These are phyloP conservation scores for Tilletia setariae DNA, from an alignment of 1,284 basidiomycete genomes.

Conservation along the genomic window DNA sequence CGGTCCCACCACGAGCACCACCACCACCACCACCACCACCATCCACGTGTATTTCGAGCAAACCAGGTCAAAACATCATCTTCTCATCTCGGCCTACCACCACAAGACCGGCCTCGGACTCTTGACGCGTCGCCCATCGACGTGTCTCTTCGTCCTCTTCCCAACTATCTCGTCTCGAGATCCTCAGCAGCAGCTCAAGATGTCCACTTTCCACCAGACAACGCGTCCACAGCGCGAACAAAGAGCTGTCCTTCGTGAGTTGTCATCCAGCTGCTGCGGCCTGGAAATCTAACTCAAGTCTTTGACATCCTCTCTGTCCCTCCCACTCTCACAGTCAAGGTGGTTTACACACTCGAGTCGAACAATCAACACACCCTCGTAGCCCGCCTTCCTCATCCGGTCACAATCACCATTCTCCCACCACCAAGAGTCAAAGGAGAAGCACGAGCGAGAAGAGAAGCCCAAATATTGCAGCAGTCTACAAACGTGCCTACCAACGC, in stretches of 20 bases:
- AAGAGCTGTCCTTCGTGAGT: conserved; percentile 2
- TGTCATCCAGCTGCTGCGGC: not conserved
- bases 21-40: not conserved
- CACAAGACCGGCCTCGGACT: not conserved
- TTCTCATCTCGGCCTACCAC: not conserved
- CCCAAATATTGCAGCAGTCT: conserved; percentile 21
- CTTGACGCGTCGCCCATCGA: not conserved
- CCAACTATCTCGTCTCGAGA: not conserved
- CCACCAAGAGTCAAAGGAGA: conserved; percentile 1
- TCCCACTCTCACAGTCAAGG: conserved; percentile 40
- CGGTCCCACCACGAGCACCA: not conserved
- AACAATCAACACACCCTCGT: conserved; percentile 48
- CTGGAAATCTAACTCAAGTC: not conserved
- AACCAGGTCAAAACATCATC: not conserved
- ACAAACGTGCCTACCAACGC: conserved; percentile 22
- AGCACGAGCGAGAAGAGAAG: conserved; percentile 29
- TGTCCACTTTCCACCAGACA: not conserved
- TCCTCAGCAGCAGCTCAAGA: not conserved
- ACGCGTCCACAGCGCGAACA: conserved; percentile 9
- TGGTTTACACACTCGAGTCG: conserved; percentile 50
- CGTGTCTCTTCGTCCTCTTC: not conserved
- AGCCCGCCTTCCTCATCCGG: conserved; percentile 32
- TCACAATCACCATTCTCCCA: conserved; percentile 37
- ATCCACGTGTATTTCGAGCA: not conserved
- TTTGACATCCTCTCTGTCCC: conserved; percentile 4